Percentiles rank a stretch among this genome's conserved stretches.
Conservation (phyloP, 1,284 basidiomycete genomes). For the Albatrellus sp. region DNA sequence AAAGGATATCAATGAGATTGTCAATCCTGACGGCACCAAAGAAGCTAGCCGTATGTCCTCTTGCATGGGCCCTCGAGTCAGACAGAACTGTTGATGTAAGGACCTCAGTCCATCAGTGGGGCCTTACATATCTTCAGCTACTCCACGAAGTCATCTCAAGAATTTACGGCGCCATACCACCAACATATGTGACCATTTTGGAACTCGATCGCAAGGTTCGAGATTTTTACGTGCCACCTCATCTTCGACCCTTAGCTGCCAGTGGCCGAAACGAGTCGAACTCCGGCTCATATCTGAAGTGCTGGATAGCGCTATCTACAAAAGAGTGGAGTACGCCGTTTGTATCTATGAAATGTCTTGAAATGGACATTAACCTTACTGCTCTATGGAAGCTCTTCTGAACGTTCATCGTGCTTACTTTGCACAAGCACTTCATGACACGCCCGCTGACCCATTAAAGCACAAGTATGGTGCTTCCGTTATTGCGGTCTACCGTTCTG, state of each 20-base stretch:
- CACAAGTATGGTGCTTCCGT: constrained; percentile 59
- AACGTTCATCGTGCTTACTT: constrained; percentile 61
- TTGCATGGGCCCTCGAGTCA: not conserved
- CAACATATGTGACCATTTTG: constrained; percentile 30
- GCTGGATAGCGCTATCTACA: constrained; percentile 32
- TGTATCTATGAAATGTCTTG: constrained; percentile 12
- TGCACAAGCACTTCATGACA: constrained; percentile 48
- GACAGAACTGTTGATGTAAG: not conserved
- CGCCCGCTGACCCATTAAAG: constrained; percentile 38
- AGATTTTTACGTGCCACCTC: constrained; percentile 36
- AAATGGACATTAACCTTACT: not conserved
- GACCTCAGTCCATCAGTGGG: constrained; percentile 40
- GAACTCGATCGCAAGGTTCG: constrained; percentile 29
- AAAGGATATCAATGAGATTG: constrained; percentile 27
- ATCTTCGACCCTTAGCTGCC: constrained; percentile 25
- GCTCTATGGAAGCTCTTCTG: constrained; percentile 36
- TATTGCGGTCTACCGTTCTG: constrained; percentile 56
- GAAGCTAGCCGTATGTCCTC: constrained; percentile 37
- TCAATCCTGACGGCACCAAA: constrained; percentile 24
- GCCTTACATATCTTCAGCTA: constrained; percentile 37
- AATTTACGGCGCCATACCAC: constrained; percentile 40
- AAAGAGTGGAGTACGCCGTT: constrained; percentile 53
- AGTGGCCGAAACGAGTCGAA: constrained; percentile 18
- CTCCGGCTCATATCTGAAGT: constrained; percentile 24
- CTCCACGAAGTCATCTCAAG: constrained; percentile 37